These are phyloP conservation scores for Trypanosoma grayi DNA, from an alignment of 208 protist genomes.

Conservation along the genomic window DNA sequence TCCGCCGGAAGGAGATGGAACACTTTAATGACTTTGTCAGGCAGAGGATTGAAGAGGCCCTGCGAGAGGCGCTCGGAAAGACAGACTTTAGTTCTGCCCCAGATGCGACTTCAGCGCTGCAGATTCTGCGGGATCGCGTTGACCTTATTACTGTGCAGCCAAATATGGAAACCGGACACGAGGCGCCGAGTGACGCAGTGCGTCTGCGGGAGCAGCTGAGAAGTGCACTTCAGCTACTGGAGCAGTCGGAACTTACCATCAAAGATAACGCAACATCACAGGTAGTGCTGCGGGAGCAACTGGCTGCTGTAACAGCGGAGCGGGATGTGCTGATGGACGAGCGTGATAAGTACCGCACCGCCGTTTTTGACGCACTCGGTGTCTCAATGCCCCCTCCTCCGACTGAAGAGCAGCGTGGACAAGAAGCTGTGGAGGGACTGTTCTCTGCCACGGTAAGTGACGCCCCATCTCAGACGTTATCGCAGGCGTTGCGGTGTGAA, in stretches of 20 bases:
- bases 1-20: conserved; percentile 57
- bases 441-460: not conserved
- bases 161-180: conserved; percentile 23
- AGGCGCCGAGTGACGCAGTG: not conserved
- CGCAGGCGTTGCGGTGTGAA: conserved; percentile 6
- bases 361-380: conserved; percentile 56
- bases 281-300: conserved; percentile 49
- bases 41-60: conserved; percentile 59
- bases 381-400: not conserved
- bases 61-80: conserved; percentile 53
- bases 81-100: conserved; percentile 22
- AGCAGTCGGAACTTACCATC: conserved; percentile 67
- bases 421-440: no score
- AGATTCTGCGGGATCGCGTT: conserved; percentile 62
- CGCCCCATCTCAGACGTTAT: not conserved
- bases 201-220: conserved; percentile 34
- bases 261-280: conserved; percentile 46
- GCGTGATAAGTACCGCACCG: conserved; percentile 76
- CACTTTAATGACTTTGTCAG: conserved; percentile 81
- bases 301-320: conserved; percentile 50
- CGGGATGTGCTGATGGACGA: conserved; percentile 61
- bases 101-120: conserved; percentile 43
- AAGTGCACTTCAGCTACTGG: conserved; percentile 48
- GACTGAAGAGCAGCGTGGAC: conserved; percentile 15
- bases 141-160: conserved; percentile 46